Evolutionary conservation across 805 yeast genomes (phyloP).

Genomic region (Candida lessepsii): DNA sequence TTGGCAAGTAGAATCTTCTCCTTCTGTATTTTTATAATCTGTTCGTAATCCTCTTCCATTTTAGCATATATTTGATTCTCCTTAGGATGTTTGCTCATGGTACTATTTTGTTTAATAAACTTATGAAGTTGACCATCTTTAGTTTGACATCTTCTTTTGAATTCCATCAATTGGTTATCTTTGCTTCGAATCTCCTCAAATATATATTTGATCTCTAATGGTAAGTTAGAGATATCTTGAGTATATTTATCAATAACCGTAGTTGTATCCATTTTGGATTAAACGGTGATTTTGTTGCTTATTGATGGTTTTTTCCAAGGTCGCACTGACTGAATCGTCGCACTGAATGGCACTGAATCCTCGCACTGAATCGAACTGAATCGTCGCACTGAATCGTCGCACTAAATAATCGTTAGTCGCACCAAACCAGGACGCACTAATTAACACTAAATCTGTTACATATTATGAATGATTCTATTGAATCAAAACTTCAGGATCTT

Average conservation of each 20-base stretch:
- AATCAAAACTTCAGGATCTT: neutral
- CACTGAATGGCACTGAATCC: too few species aligned
- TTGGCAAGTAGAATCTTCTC: slow-evolving; percentile 79
- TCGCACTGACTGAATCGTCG: too few species aligned
- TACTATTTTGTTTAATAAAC: slow-evolving; percentile 78
- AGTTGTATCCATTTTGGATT: slow-evolving; percentile 77
- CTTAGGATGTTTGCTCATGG: slow-evolving; percentile 75
- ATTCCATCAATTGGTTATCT: slow-evolving; percentile 65
- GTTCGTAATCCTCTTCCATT: slow-evolving; percentile 65
- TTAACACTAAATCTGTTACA: neutral
- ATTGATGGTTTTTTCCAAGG: neutral
- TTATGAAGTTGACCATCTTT: slow-evolving; percentile 82
- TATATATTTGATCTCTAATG: slow-evolving; percentile 79
- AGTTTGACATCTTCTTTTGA: slow-evolving; percentile 61
- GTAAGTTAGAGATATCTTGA: slow-evolving; percentile 75
- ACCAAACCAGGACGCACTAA: too few species aligned
- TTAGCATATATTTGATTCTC: slow-evolving; percentile 66
- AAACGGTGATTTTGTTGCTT: neutral
- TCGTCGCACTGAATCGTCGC: too few species aligned
- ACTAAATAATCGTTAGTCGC: too few species aligned
- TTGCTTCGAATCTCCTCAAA: slow-evolving; percentile 73
- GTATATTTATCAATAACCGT: slow-evolving; percentile 50
- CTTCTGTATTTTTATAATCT: slow-evolving; percentile 61
- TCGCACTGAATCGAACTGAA: too few species aligned
- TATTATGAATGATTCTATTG: neutral